Evolutionary conservation across 23 red algal genomes (phyloP).

Genomic region (Gracilaria caudata): DNA sequence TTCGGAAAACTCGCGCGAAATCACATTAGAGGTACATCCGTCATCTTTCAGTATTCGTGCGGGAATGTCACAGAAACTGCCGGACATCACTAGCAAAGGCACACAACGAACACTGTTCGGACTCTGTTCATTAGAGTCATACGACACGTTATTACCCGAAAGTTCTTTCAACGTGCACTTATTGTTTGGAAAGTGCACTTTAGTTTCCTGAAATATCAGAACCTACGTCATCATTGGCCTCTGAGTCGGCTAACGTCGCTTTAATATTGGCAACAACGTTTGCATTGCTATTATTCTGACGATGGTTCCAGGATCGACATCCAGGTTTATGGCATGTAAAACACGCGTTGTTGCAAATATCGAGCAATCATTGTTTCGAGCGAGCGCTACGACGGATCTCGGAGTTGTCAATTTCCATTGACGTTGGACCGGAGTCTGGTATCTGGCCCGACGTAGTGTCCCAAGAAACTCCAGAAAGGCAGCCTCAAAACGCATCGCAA

Average conservation of each 20-base stretch:
- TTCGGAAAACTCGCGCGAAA: slow-evolving; percentile 1
- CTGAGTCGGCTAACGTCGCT: background rate
- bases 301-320: background rate
- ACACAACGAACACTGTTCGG: background rate
- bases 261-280: background rate
- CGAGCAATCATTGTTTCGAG: background rate
- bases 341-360: background rate
- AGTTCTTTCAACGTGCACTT: background rate
- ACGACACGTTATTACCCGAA: background rate
- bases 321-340: background rate
- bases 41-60: slow-evolving; percentile 20
- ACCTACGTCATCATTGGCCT: background rate
- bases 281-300: too few relatives aligned
- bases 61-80: background rate
- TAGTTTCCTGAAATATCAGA: slow-evolving; percentile 17
- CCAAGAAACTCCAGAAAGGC: background rate
- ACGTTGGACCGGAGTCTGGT: background rate
- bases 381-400: background rate
- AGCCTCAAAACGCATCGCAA: background rate
- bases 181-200: background rate
- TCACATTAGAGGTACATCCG: slow-evolving; percentile 11
- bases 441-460: background rate
- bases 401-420: slow-evolving; percentile 11
- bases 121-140: background rate
- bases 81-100: background rate